These are phyloP conservation scores for Dactylellina haptotyla DNA, from an alignment of 2,329 filamentous ascomycete species.

Conservation along the genomic window DNA sequence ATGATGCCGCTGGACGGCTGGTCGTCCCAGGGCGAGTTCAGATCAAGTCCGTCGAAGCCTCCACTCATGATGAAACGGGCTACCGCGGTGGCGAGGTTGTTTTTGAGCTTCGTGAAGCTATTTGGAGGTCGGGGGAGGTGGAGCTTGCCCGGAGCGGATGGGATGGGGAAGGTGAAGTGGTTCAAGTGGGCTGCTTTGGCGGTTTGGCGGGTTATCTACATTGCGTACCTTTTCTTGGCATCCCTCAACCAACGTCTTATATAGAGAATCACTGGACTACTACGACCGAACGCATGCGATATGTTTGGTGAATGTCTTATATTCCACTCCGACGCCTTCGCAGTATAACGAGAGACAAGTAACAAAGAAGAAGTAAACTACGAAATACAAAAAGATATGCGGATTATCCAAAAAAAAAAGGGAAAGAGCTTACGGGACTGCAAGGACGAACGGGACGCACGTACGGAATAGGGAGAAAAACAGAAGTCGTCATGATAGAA, in stretches of 20 bases:
- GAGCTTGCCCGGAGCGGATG: not conserved
- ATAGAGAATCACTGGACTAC: not conserved
- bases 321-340: constrained; percentile 54
- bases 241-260: not conserved
- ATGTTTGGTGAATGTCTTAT: constrained; percentile 34
- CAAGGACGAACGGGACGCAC: no score
- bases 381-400: constrained; percentile 8
- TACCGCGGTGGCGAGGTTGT: constrained; percentile 3
- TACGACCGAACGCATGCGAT: not conserved
- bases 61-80: constrained; percentile 42
- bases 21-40: constrained; percentile 54
- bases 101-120: constrained; percentile 1
- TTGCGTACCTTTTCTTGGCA: constrained; percentile 54
- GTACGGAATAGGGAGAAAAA: not conserved
- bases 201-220: constrained; percentile 25
- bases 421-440: constrained; percentile 1
- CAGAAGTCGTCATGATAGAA: constrained; percentile 2
- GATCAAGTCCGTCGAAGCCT: constrained; percentile 50
- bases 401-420: constrained; percentile 20
- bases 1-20: constrained; percentile 43
- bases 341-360: constrained; percentile 50
- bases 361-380: constrained; percentile 16
- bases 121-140: not conserved
- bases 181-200: constrained; percentile 1
- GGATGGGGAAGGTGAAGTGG: not conserved